Evolutionary conservation across 192 early-diverging fungal species (phyloP).

Genomic region (Mortierella alpina): DNA sequence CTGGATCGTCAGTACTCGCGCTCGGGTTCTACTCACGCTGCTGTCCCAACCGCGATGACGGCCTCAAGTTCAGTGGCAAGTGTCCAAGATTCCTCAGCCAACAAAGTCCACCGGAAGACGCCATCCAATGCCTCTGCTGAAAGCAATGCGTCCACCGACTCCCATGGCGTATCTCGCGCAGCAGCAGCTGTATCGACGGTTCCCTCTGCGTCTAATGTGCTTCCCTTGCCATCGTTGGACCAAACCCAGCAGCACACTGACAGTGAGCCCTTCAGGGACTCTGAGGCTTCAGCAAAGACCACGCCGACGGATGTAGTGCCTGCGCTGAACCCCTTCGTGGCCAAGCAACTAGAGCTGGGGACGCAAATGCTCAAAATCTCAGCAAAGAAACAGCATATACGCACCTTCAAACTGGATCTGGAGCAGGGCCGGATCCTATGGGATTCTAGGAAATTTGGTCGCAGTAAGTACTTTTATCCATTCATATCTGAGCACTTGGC

Average conservation of each 20-base stretch:
- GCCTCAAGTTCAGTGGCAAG: not conserved
- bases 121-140: conserved; percentile 26
- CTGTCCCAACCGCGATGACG: not conserved
- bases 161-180: conserved; percentile 1
- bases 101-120: conserved; percentile 5
- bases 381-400: conserved; percentile 52
- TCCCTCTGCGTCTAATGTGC: not conserved
- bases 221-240: conserved; percentile 2
- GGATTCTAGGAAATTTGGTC: conserved; percentile 59
- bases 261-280: not conserved
- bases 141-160: conserved; percentile 11
- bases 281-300: not conserved
- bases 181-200: not conserved
- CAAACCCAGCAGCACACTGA: not conserved
- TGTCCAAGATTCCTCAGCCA: not conserved
- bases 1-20: conserved; percentile 34
- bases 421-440: conserved; percentile 57
- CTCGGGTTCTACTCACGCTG: not conserved
- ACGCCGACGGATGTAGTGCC: conserved; percentile 6
- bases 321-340: conserved; percentile 10
- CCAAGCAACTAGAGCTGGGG: conserved; percentile 34
- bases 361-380: conserved; percentile 55
- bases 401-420: conserved; percentile 56
- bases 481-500: not conserved
- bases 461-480: conserved; percentile 32